Base-by-base conservation (phyloP, 1,284 basidiomycete species). In the Schizophyllum commune region DNA sequence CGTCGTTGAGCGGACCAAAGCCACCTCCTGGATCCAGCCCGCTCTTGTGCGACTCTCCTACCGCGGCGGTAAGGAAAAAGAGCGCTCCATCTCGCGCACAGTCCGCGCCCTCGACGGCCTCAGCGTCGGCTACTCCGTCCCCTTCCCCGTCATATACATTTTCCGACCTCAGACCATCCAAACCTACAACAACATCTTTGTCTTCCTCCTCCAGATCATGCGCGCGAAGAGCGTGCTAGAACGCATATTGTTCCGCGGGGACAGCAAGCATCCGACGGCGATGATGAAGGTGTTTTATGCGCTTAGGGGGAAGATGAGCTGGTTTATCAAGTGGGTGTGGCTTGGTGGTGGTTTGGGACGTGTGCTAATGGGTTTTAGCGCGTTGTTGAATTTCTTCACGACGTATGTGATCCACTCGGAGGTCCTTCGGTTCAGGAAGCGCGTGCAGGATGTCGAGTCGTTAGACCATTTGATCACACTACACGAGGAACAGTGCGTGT, bases 61-160 rank as follows among this genome's bases (percentile, higher is more conserved):
- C 71, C 77, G 82, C 53, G 80, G 81, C 21, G 70, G 68, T 62
- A 79, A 75, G 66, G 77, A 79, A 55, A 73, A 72, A 62, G 77
- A 77, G 8, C 71, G 72, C 22, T 71, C 72, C 21, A 76, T 80
- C 52, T 69, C 69, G 21, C 75, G 79, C 57, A 85, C 83, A 1
- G 78, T 91, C 59, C 81, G 78, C 67, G 81, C 81, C 0, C 77
- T 93, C n/a, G 83, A 86, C 27, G 86, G 84, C 0, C 76, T 93
- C 4, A 72, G 78, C 1, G 74, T 91, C 32, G 90, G 92, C 74
- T 94, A 93, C 65, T 82, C 86, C 17, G 80, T 89, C 0, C 89
- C 92, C 0, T 94, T 93, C 69, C 92, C 92, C 0, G 72, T 94
- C 63, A 87, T 86, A 0, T 93, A 92, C 67, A 79, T 94, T 55